A percentile compares a stretch with the other conserved stretches of the same genome.
Evolutionary conservation across 2,329 filamentous ascomycete genomes (phyloP).

Genomic region (Gnomoniopsis smithogilvyi): DNA sequence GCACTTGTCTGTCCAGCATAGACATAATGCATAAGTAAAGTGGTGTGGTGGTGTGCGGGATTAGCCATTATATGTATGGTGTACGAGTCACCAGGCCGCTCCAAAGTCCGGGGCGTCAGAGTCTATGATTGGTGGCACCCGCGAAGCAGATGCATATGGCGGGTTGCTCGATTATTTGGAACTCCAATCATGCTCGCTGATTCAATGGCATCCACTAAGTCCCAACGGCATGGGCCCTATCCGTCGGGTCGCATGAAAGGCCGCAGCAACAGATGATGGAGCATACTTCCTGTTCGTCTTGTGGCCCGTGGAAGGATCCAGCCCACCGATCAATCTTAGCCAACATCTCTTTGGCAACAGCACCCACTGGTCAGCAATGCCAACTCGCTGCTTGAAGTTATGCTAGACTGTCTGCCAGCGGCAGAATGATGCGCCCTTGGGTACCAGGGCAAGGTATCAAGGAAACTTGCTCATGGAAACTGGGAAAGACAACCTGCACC

Average conservation of each 20-base stretch:
- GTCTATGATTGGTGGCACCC: conserved; percentile 8
- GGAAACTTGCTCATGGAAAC: not conserved
- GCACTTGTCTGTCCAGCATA: not conserved
- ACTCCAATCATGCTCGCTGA: not conserved
- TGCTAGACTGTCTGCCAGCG: not conserved
- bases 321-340: not conserved
- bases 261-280: conserved; percentile 12
- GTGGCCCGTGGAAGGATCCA: not conserved
- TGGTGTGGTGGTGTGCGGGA: conserved; percentile 3
- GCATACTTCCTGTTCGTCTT: not conserved
- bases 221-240: conserved; percentile 16
- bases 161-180: conserved; percentile 1
- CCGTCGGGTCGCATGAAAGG: conserved; percentile 15
- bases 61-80: not conserved
- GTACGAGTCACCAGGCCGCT: conserved; percentile 11
- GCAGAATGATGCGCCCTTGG: not conserved
- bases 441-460: not conserved
- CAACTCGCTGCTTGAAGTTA: not conserved
- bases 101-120: conserved; percentile 1
- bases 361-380: not conserved
- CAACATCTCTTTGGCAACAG: not conserved
- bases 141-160: conserved; percentile 2
- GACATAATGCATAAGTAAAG: not conserved
- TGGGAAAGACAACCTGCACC: not conserved
- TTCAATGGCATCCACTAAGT: conserved; percentile 1